Evolutionary conservation across 148 eudicot genomes (phyloP), one percentile per base, ranked within the genome.

Genomic region (Oxyria digyna): DNA sequence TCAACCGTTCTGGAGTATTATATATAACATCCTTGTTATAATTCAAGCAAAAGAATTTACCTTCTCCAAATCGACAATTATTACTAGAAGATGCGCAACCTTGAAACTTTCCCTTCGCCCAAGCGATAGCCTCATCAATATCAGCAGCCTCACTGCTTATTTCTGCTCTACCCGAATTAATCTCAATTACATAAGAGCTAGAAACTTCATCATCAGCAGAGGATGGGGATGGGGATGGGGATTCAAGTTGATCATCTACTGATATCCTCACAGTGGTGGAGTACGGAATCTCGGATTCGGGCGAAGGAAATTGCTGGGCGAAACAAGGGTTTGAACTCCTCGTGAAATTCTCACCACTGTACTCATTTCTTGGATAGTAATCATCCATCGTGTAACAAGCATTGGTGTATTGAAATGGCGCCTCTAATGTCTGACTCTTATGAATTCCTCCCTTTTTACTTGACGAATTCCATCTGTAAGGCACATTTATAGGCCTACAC

Each of bases 71-170:
- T 79, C 33, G 69, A 21, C 8, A 41, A 40, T 8, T 37, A 66
- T 32, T 69, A 23, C 31, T 11, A 59, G 37, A 27, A 59, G 72
- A 52, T 63, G 74, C 62, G 21, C 63, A 80, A 14, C 78, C 75
- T 40, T 76, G 79, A 69, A 80, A 88, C 67, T 78, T 80, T 80
- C 81, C 87, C 68, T 88, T 88, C 1, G 92, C 96, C 96, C 96
- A 89, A 2, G 96, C 96, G 43, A 89, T 89, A 37, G 92, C 92
- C 67, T 87, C 96, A 68, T 77, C 83, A 4, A 89, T 74, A 18
- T 81, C 83, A 50, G 75, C 73, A 27, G 80, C 81, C 74, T 80
- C 87, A 9, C 65, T 74, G 67, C 78, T 78, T 76, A 77, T 83
- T 46, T 76, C 84, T 20, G 20, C 31, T 59, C 20, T 59, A 4